Evolutionary conservation across 768 basidiomycete species (phyloP).

Genomic region (Tricholoma sp.): DNA sequence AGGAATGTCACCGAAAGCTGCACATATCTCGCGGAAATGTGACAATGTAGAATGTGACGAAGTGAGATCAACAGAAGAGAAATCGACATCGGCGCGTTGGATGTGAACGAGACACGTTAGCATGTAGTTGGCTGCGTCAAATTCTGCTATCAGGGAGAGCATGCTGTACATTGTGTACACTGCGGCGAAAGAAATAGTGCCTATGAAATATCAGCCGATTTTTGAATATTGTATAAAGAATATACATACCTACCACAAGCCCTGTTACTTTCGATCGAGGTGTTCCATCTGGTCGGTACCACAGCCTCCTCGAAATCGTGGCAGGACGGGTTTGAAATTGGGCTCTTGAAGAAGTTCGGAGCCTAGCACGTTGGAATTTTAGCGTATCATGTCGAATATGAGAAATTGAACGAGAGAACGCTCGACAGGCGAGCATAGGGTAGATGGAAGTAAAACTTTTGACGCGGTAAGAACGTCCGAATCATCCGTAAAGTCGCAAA

Average conservation of each 20-base stretch:
- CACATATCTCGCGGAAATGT: constrained; percentile 24
- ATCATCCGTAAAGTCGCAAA: too few relatives aligned
- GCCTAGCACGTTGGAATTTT: constrained; percentile 8
- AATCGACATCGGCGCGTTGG: constrained; percentile 24
- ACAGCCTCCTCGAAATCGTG: constrained; percentile 22
- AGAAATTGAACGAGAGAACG: constrained; percentile 20
- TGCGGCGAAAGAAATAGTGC: constrained; percentile 4
- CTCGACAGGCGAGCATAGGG: constrained; percentile 27
- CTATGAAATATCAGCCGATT: neutral
- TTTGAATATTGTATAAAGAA: neutral
- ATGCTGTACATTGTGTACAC: constrained; percentile 11
- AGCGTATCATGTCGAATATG: constrained; percentile 13
- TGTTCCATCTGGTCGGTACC: constrained; percentile 30
- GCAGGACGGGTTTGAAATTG: constrained; percentile 15
- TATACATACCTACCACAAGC: constrained; percentile 23
- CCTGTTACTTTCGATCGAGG: constrained; percentile 30
- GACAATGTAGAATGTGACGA: constrained; percentile 15
- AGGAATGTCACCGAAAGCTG: constrained; percentile 18
- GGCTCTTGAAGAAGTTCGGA: constrained; percentile 7
- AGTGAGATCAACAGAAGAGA: constrained; percentile 20
- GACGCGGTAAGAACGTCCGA: too few relatives aligned
- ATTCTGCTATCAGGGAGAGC: constrained; percentile 22
- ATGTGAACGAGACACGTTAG: constrained; percentile 25
- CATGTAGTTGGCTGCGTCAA: constrained; percentile 21
- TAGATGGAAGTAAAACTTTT: constrained; percentile 6